Conservation (phyloP, 2,329 filamentous ascomycete species). For the Diaporthe vexans region DNA sequence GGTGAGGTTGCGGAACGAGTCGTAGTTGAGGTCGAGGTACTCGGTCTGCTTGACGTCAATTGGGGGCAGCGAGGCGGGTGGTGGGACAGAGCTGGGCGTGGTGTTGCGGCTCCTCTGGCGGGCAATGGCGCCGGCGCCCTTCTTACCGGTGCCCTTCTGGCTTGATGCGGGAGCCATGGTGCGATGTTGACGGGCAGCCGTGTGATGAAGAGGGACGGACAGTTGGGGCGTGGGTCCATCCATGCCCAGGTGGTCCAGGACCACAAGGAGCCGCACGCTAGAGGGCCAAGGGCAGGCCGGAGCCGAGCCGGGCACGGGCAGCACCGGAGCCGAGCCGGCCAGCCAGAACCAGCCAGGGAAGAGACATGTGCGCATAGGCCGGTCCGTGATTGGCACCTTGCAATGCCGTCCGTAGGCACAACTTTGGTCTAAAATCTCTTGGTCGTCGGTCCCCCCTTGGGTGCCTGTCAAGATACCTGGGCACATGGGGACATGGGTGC, state of each 20-base stretch:
- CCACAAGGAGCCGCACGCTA: neutral
- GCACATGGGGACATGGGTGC: too few species aligned
- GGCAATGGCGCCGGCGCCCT: slow-evolving; percentile 70
- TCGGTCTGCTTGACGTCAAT: slow-evolving; percentile 71
- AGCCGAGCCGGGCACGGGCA: neutral
- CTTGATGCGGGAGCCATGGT: slow-evolving; percentile 71
- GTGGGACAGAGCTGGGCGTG: slow-evolving; percentile 73
- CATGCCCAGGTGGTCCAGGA: neutral
- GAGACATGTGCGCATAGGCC: slow-evolving; percentile 4
- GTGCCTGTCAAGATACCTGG: too few species aligned
- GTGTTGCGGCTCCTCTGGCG: slow-evolving; percentile 83
- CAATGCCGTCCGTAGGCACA: too few species aligned
- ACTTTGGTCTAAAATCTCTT: too few species aligned
- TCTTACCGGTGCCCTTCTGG: slow-evolving; percentile 76
- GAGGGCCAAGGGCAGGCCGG: neutral
- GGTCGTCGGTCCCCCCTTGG: too few species aligned
- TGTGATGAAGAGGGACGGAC: neutral
- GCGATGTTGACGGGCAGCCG: slow-evolving; percentile 23
- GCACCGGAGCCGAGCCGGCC: neutral
- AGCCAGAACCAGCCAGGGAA: neutral
- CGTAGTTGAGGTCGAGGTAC: slow-evolving; percentile 75
- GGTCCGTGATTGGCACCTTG: slow-evolving; percentile 12
- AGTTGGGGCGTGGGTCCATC: neutral
- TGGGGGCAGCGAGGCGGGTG: slow-evolving; percentile 66
- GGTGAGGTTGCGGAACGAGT: slow-evolving; percentile 70